Conservation (phyloP, 495 filamentous ascomycete species). For the Tuber melanosporum region DNA sequence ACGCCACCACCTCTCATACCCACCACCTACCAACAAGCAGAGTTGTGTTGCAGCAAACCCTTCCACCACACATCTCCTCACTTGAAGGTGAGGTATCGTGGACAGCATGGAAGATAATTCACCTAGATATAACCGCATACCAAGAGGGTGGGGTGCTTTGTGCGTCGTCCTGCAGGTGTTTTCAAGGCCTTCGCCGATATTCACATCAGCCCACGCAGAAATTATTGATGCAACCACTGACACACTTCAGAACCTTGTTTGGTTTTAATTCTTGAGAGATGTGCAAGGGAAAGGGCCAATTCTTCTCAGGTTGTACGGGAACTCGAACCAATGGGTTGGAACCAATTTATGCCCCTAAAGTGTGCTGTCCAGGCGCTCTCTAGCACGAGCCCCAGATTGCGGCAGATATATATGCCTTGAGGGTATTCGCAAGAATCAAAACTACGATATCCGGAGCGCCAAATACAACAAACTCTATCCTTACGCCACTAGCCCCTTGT, state of each 20-base stretch:
- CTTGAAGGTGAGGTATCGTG: neutral
- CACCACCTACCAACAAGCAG: neutral
- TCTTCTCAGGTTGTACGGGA: neutral
- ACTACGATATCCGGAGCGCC: neutral
- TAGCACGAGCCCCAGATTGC: neutral
- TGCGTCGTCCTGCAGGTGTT: neutral
- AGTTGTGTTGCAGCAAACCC: neutral
- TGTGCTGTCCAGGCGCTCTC: neutral
- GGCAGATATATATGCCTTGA: neutral
- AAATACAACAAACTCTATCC: neutral
- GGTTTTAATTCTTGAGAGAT: neutral
- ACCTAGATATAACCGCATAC: neutral
- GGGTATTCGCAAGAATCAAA: neutral
- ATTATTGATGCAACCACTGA: neutral
- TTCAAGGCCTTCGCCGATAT: neutral
- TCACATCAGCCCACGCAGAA: neutral
- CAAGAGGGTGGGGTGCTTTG: neutral
- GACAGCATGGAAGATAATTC: neutral
- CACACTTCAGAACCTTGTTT: neutral
- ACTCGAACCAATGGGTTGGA: neutral
- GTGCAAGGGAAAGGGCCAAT: neutral
- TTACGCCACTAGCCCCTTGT: neutral
- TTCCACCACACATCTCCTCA: neutral
- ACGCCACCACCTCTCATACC: neutral
- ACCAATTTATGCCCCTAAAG: neutral